A percentile compares a stretch with the other conserved stretches of the same genome.
Evolutionary conservation across 108 stramenopile species (phyloP).

Genomic region (Stephanodiscus minutulus): DNA sequence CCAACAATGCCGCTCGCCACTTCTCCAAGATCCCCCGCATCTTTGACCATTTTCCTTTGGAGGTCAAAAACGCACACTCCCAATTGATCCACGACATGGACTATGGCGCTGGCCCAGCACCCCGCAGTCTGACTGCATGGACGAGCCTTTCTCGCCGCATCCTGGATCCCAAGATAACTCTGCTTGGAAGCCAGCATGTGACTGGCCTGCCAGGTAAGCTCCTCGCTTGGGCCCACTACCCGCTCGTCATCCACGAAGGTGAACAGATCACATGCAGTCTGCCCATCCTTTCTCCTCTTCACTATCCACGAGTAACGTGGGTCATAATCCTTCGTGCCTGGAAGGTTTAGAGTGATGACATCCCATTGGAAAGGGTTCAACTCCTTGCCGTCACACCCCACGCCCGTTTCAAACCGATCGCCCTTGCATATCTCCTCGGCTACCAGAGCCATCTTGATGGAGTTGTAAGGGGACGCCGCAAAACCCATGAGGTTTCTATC

Average conservation of each 20-base stretch:
- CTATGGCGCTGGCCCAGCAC: no score
- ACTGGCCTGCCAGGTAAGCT: slow-evolving; percentile 11
- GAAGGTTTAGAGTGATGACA: slow-evolving; percentile 40
- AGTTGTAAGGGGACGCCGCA: slow-evolving; percentile 35
- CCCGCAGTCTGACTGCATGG: slow-evolving; percentile 6
- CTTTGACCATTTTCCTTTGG: no score
- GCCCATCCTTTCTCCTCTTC: slow-evolving; percentile 39
- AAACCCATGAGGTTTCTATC: slow-evolving; percentile 47
- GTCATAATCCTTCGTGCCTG: slow-evolving; percentile 38
- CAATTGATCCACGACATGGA: no score
- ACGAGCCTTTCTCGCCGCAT: slow-evolving; percentile 47
- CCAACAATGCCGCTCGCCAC: no score
- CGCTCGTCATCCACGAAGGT: slow-evolving; percentile 46
- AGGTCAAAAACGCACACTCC: no score
- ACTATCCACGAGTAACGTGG: slow-evolving; percentile 40
- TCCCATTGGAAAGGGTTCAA: slow-evolving; percentile 50
- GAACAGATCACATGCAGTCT: slow-evolving; percentile 36
- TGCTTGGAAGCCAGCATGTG: slow-evolving; percentile 12
- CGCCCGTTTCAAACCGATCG: slow-evolving; percentile 12
- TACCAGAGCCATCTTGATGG: slow-evolving; percentile 16
- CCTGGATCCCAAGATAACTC: slow-evolving; percentile 51
- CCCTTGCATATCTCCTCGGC: slow-evolving; percentile 42
- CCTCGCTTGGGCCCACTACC: slow-evolving; percentile 5
- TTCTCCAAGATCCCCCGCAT: no score
- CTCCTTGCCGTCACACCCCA: background rate